phyloP scores from a whole-genome alignment of 257 asterid species.

The Nicotiana tabacum region DNA sequence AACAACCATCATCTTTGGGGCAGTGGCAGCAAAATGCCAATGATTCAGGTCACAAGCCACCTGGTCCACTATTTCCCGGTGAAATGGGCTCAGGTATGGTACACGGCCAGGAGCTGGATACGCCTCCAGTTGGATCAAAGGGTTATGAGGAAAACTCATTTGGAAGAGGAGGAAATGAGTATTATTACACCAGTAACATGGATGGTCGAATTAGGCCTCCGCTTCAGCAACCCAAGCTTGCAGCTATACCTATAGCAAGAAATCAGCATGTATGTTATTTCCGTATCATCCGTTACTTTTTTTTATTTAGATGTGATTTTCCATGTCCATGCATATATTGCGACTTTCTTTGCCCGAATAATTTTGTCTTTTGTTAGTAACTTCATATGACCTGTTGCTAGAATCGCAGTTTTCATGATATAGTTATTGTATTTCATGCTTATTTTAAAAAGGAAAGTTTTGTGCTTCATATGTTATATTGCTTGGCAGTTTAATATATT shows the following conservation, averaged over 20 bases:
- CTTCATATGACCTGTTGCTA: neutral
- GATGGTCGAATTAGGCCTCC: slow-evolving; percentile 44
- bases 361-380: neutral
- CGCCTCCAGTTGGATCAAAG: slow-evolving; percentile 49
- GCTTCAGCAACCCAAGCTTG: slow-evolving; percentile 68
- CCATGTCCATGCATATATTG: neutral
- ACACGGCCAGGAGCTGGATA: slow-evolving; percentile 57
- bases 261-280: slow-evolving; percentile 56
- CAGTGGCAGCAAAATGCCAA: slow-evolving; percentile 45
- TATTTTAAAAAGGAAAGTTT: neutral
- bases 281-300: neutral
- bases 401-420: neutral
- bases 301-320: neutral
- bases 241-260: slow-evolving; percentile 68
- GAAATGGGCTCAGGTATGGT: slow-evolving; percentile 51
- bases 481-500: neutral
- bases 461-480: neutral
- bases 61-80: slow-evolving; percentile 56
- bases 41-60: slow-evolving; percentile 40
- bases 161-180: slow-evolving; percentile 63
- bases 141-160: slow-evolving; percentile 55
- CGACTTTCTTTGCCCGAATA: neutral
- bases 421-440: neutral
- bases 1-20: slow-evolving; percentile 35
- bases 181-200: slow-evolving; percentile 35